Evolutionary conservation across 192 early-diverging fungal genomes (phyloP), one percentile per base, ranked within the genome.

Genomic region (Coemansia sp.): DNA sequence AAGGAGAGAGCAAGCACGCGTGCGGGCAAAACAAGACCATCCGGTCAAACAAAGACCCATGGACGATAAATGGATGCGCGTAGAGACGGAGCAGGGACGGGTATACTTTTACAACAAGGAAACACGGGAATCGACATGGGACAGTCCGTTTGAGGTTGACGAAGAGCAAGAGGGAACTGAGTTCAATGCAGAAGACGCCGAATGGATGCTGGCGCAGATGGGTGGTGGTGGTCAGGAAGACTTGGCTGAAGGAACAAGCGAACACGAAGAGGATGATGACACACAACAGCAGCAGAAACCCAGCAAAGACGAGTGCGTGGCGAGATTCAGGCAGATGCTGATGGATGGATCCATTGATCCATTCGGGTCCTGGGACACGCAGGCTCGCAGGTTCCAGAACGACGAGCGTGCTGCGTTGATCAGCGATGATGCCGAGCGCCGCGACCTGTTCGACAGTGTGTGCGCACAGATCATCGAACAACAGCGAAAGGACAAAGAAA

Each of bases 161-260:
- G 53, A 9, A 13, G 38, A 48, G 4, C 36, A 20, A 2, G 62
- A 25, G 17, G 71, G 71, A 6, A 71, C 68, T 0, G 78, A 80
- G 37, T 66, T 74, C 67, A 64, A 64, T 31, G 68, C 30, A 0
- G 78, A 80, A 19, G 78, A 80, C 28, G 78, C 72, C 2, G 78
- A 80, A 41, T 80, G 78, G 78, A 80, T 80, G 78, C 54, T 80
- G 27, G 57, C 65, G 28, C 71, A 80, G 52, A 80, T 80, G 71
- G 47, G 25, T 37, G 58, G 47, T 6, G 56, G 13, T 1, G 40
- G 28, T 2, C 36, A 42, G 2, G 62, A 59, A 6, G 37, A 52
- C 34, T 11, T 11, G 34, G 34, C 7, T 4, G 34, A 36, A 36
- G 33, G 44, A 4, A 13, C 34, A 70, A 4, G 20, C 33, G 20